Conservation (phyloP, 768 basidiomycete species). For the Lactarius sanguifluus region DNA sequence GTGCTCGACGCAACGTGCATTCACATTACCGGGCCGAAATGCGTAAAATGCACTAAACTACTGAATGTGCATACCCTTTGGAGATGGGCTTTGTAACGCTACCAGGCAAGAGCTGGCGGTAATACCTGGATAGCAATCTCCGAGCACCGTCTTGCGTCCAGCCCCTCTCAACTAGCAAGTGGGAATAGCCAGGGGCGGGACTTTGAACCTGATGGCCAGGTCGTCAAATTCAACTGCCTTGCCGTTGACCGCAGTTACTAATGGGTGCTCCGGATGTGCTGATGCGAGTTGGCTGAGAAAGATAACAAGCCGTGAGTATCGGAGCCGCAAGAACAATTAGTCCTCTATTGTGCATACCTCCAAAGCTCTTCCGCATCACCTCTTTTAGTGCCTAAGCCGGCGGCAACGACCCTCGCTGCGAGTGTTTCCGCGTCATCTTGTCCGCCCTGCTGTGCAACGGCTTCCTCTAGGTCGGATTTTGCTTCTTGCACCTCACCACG, state of each 20-base stretch:
- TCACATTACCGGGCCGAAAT: conserved; percentile 16
- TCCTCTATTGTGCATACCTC: conserved; percentile 49
- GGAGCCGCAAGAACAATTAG: conserved; percentile 10
- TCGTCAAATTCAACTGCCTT: conserved; percentile 68
- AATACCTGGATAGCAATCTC: conserved; percentile 13
- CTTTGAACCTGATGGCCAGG: conserved; percentile 54
- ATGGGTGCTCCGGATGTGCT: conserved; percentile 67
- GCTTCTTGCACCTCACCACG: conserved; percentile 72
- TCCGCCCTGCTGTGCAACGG: conserved; percentile 56
- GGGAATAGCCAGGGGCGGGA: conserved; percentile 52
- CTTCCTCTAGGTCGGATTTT: conserved; percentile 79
- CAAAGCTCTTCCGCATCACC: conserved; percentile 65
- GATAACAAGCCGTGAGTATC: conserved; percentile 24
- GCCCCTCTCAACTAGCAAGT: conserved; percentile 22
- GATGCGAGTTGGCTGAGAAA: conserved; percentile 42
- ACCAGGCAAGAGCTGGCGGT: not conserved
- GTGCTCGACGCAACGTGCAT: conserved; percentile 1
- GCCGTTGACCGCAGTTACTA: conserved; percentile 58
- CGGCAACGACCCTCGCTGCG: conserved; percentile 64
- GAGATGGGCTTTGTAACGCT: not conserved
- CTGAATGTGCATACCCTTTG: conserved; percentile 3
- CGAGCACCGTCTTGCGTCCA: conserved; percentile 2
- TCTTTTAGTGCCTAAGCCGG: conserved; percentile 58
- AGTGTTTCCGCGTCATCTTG: conserved; percentile 59
- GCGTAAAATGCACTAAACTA: not conserved